These are phyloP conservation scores for Pleurotus sapidus DNA, from an alignment of 768 basidiomycete genomes.

Conservation along the genomic window DNA sequence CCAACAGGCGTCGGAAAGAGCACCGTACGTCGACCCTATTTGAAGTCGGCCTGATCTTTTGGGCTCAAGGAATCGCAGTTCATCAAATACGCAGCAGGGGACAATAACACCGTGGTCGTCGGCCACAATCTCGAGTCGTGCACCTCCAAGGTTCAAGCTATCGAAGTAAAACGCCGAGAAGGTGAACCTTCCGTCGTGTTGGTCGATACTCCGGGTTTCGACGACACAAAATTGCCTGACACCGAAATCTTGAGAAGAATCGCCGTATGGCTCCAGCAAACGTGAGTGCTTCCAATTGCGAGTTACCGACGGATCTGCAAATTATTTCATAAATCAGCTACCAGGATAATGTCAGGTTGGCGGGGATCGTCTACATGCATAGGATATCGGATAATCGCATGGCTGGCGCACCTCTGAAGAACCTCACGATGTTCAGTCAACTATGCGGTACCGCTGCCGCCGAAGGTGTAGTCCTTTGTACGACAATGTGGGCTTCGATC, in stretches of 20 bases:
- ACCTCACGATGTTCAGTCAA: conserved; percentile 44
- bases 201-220: conserved; percentile 35
- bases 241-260: conserved; percentile 35
- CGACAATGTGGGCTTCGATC: conserved; percentile 45
- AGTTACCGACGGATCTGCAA: too few relatives aligned
- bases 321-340: conserved; percentile 14
- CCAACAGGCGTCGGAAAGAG: conserved; percentile 27
- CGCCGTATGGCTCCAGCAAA: conserved; percentile 24
- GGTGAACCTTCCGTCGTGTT: conserved; percentile 25
- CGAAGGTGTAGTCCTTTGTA: conserved; percentile 42
- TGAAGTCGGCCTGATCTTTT: neutral
- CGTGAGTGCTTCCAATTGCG: conserved; percentile 12
- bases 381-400: conserved; percentile 39
- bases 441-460: conserved; percentile 44
- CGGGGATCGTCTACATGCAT: conserved; percentile 43
- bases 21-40: conserved; percentile 15
- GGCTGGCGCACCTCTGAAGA: conserved; percentile 38
- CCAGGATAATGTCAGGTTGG: conserved; percentile 21
- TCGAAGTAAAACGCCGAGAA: conserved; percentile 17
- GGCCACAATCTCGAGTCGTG: conserved; percentile 30
- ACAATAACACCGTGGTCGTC: conserved; percentile 9
- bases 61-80: conserved; percentile 13
- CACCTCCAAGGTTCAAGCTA: conserved; percentile 32
- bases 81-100: conserved; percentile 19
- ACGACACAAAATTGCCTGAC: conserved; percentile 33